Conservation (phyloP, 1,139 yeast species). For the Geotrichum bryndzae region DNA sequence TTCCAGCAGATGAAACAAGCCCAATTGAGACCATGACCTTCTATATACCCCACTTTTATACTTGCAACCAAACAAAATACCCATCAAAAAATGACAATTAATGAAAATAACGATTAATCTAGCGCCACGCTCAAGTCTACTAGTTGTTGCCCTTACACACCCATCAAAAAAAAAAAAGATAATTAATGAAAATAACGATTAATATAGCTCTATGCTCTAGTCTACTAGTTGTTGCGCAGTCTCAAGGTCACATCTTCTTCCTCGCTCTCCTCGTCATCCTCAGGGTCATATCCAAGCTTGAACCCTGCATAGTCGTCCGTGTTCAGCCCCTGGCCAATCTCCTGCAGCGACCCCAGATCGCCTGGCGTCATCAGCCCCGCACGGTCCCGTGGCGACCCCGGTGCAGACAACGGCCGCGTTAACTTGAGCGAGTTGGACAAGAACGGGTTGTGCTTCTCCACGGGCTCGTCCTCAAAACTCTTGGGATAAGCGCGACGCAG, state of each 20-base stretch:
- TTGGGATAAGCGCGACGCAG: constrained; percentile 92
- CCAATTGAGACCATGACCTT: too few species aligned
- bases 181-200: background rate
- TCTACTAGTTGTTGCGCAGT: background rate
- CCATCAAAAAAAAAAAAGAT: too few species aligned
- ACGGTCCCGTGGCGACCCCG: constrained; percentile 76
- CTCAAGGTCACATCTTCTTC: background rate
- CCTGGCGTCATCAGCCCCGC: constrained; percentile 90
- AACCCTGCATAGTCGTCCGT: constrained; percentile 80
- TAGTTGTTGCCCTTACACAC: too few species aligned
- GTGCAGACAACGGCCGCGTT: constrained; percentile 88
- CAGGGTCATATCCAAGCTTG: constrained; percentile 44
- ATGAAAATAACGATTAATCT: too few species aligned
- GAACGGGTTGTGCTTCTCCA: constrained; percentile 11
- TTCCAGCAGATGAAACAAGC: too few species aligned
- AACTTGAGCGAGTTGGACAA: constrained; percentile 47
- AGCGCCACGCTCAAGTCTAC: too few species aligned
- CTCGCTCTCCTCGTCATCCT: constrained; percentile 31
- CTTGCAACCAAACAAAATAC: too few species aligned
- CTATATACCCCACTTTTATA: too few species aligned
- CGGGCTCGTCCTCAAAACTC: constrained; percentile 44
- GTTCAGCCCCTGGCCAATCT: constrained; percentile 64
- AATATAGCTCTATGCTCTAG: background rate
- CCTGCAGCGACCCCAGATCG: constrained; percentile 93
- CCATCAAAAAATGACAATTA: too few species aligned